Percentiles rank a stretch among this genome's conserved stretches.
phyloP scores from a whole-genome alignment of 371 early-diverging fungal genomes.

The Zancudomyces culisetae region DNA sequence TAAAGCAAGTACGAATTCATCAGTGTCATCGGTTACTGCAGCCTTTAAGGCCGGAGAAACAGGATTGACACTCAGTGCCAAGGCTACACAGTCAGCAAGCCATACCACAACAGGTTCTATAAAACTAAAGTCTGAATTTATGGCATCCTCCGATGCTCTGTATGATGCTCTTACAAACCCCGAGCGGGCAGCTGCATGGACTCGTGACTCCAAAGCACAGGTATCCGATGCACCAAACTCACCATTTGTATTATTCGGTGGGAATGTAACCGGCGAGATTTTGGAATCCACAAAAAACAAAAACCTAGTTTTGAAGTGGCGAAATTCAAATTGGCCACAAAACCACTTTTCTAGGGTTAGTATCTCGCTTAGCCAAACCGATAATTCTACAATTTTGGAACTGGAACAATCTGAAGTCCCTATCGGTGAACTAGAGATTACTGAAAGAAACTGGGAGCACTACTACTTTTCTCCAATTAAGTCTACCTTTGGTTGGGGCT shows the following conservation, averaged over 20 bases:
- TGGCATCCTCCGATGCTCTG: slow-evolving; percentile 67
- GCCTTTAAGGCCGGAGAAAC: slow-evolving; percentile 7
- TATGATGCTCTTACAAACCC: slow-evolving; percentile 59
- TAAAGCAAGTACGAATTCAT: background rate
- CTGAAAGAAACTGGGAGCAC: slow-evolving; percentile 67
- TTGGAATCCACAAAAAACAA: slow-evolving; percentile 45
- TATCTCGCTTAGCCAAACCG: slow-evolving; percentile 48
- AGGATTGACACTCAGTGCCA: slow-evolving; percentile 7
- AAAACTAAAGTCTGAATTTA: slow-evolving; percentile 44
- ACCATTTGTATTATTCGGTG: slow-evolving; percentile 59
- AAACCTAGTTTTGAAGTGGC: slow-evolving; percentile 72
- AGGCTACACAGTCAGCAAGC: slow-evolving; percentile 38
- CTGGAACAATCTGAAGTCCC: slow-evolving; percentile 77
- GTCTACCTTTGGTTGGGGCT: slow-evolving; percentile 69
- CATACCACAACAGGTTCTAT: slow-evolving; percentile 18
- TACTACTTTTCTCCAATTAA: slow-evolving; percentile 92
- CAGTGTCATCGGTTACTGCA: slow-evolving; percentile 2
- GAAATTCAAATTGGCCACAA: slow-evolving; percentile 64
- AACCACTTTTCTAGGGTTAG: slow-evolving; percentile 69
- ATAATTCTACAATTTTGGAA: slow-evolving; percentile 43
- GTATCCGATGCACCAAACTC: slow-evolving; percentile 23
- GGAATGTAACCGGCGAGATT: slow-evolving; percentile 69
- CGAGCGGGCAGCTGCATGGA: slow-evolving; percentile 59
- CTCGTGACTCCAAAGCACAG: slow-evolving; percentile 33
- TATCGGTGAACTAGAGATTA: slow-evolving; percentile 65